phyloP scores from a whole-genome alignment of 2,329 filamentous ascomycete genomes.

The Lecanicillium sp. region DNA sequence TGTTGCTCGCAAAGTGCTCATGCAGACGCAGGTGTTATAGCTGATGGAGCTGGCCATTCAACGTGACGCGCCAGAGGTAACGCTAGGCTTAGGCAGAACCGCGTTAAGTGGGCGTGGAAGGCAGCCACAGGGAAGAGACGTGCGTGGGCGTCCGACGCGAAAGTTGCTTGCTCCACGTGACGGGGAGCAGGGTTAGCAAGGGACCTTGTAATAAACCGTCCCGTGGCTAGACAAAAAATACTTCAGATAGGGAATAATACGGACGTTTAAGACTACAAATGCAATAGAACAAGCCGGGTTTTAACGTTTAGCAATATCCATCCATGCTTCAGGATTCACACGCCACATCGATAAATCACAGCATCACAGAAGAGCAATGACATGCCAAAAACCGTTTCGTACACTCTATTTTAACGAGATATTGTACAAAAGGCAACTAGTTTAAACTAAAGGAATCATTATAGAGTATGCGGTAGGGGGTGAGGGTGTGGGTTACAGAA shows the following conservation, averaged over 20 bases:
- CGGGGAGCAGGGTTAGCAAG: too few species aligned
- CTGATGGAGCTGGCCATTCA: not conserved
- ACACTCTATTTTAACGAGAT: constrained; percentile 4
- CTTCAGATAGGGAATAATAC: too few species aligned
- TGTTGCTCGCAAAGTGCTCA: not conserved
- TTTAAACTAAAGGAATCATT: constrained; percentile 3
- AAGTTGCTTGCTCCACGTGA: too few species aligned
- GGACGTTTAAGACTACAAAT: too few species aligned
- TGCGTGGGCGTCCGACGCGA: too few species aligned
- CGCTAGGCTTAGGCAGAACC: constrained; percentile 9
- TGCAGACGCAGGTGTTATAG: not conserved
- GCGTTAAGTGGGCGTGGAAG: constrained; percentile 9
- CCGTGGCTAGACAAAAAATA: too few species aligned
- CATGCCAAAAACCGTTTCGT: not conserved
- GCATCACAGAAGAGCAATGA: too few species aligned
- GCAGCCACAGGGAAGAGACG: not conserved
- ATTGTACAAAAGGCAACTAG: constrained; percentile 8
- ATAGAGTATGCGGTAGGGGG: constrained; percentile 1
- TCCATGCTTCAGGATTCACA: too few species aligned
- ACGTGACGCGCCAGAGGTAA: constrained; percentile 3
- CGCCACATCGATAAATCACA: too few species aligned
- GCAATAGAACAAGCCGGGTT: too few species aligned
- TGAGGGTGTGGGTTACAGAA: constrained; percentile 1
- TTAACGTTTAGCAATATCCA: too few species aligned
- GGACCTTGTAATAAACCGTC: too few species aligned